Base-by-base conservation (phyloP, 345 rosid species). In the Camelina sativa region DNA sequence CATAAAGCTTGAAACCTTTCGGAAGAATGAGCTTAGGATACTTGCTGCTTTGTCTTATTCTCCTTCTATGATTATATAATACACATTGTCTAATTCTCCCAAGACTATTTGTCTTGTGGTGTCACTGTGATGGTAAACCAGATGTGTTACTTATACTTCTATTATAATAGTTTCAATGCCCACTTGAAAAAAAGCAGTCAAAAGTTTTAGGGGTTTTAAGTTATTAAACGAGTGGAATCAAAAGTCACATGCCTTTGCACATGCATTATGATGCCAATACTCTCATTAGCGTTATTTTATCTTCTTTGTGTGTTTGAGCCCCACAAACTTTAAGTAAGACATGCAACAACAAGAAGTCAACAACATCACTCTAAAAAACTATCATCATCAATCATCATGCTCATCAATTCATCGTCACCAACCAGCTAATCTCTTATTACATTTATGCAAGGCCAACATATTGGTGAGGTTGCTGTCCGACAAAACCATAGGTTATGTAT, bases 181-280 rank as follows among this genome's bases (percentile, higher is more conserved):
- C 64, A 69, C 56, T 44, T 62, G 70, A 56, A 52, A 50, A 37
- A 62, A 68, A 60, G 62, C 67, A 76, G 76, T 77, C 76, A 77
- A 71, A 59, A 57, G 67, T 56, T 70, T 71, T 32, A 53, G 65
- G 51, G 59, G 48, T 44, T 38, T 60, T 6, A 16, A 47, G 76
- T 64, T 43, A 58, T 48, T 65, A 48, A 65, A 64, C 48, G 67
- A 64, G 13, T 38, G 50, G 70, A 56, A 71, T 71, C 72, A 40
- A 48, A 57, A 58, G 80, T 50, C 76, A 77, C 76, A 77, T 71
- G 80, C 67, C 76, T 64, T 77, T 57, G 68, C 80, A 77, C 80
- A 77, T 77, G 81, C 69, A 71, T 65, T 34, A 77, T 52, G 73
- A 65, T 58, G 35, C 76, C 32, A 63, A 61, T 19, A 51, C 10